Percentiles rank a stretch among this genome's conserved stretches.
These are phyloP conservation scores for Novymonas esmeraldas DNA, from an alignment of 208 protist species.

Conservation along the genomic window DNA sequence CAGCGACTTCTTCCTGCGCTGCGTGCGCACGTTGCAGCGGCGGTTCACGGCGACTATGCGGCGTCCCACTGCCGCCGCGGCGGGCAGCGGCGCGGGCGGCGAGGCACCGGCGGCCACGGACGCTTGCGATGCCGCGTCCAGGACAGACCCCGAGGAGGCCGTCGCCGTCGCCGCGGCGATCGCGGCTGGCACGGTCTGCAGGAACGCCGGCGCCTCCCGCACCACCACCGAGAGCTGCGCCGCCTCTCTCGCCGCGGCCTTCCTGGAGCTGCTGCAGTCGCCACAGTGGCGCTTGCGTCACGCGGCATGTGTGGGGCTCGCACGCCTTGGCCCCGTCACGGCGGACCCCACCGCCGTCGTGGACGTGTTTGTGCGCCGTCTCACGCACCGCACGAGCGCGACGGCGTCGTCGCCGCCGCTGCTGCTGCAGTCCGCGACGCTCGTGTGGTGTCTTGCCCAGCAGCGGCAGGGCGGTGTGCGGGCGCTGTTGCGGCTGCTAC, in stretches of 20 bases:
- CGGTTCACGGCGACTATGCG: constrained; percentile 27
- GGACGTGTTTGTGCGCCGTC: constrained; percentile 3
- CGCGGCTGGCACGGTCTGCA: constrained; percentile 43
- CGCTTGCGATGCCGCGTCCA: background rate
- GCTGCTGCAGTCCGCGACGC: constrained; percentile 34
- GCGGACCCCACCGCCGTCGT: constrained; percentile 19
- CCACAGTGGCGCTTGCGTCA: constrained; percentile 53
- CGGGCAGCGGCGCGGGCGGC: background rate
- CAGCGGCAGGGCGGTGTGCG: constrained; percentile 48
- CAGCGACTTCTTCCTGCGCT: constrained; percentile 50
- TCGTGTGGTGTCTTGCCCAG: constrained; percentile 60
- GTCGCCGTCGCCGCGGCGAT: constrained; percentile 54
- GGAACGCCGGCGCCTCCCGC: constrained; percentile 20
- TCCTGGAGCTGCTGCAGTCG: constrained; percentile 36
- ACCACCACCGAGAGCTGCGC: constrained; percentile 11
- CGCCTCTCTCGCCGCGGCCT: constrained; percentile 5
- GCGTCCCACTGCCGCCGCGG: background rate
- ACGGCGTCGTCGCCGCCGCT: constrained; percentile 5
- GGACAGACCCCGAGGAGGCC: constrained; percentile 25
- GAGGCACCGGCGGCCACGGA: background rate
- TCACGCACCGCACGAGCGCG: background rate
- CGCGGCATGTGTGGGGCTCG: constrained; percentile 62
- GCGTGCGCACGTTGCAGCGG: constrained; percentile 17
- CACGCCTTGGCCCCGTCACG: constrained; percentile 34
- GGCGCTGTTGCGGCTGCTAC: constrained; percentile 31